Conservation (phyloP, 108 stramenopile genomes). For the Stephanodiscus triporus region DNA sequence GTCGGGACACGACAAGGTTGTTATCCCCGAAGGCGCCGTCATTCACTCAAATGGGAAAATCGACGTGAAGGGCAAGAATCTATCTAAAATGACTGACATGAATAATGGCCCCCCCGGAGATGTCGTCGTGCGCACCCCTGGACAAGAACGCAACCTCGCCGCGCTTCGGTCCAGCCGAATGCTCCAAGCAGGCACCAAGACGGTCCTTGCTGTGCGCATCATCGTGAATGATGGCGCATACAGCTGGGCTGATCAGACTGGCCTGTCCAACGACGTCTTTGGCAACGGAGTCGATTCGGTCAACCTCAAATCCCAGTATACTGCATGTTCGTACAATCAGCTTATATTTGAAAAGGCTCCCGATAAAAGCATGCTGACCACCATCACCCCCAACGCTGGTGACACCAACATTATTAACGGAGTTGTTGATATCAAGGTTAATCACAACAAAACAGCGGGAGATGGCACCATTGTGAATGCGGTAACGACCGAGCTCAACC, state of each 20-base stretch:
- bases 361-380: neutral
- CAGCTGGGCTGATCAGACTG: conserved; percentile 12
- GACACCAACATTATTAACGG: conserved; percentile 15
- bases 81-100: neutral
- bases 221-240: conserved; percentile 28
- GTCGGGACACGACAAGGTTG: neutral
- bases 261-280: conserved; percentile 43
- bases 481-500: conserved; percentile 2
- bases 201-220: conserved; percentile 47
- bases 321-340: conserved; percentile 52
- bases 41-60: neutral
- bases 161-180: neutral
- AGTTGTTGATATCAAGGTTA: conserved; percentile 28
- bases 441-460: conserved; percentile 10
- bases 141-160: conserved; percentile 3
- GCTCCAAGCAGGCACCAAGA: conserved; percentile 1
- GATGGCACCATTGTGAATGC: neutral
- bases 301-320: conserved; percentile 48
- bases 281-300: conserved; percentile 41
- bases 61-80: conserved; percentile 5
- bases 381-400: neutral
- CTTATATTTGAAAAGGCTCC: conserved; percentile 31
- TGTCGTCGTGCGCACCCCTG: neutral
- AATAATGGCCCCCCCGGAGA: neutral
- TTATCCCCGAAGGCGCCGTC: neutral